Base-by-base conservation (phyloP, 148 eudicot species). In the Bassia scoparia region DNA sequence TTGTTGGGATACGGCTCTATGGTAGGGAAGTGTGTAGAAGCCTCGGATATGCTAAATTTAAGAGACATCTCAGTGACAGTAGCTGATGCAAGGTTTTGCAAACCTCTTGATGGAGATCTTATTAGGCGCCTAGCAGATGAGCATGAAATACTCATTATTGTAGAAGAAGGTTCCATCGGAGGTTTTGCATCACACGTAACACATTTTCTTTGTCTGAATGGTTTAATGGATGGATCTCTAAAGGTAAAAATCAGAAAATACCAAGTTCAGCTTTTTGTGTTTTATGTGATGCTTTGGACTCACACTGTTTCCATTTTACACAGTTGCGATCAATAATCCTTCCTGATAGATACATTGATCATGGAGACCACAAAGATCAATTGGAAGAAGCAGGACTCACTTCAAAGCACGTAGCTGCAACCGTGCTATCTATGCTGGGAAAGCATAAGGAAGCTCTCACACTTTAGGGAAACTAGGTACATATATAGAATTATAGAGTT, bases 31-130 rank as follows among this genome's bases (percentile, higher is more conserved):
- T 90, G 96, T 73, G 56, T 87, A 27, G 90, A 78, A 80, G 96
- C 96, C 26, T 85, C 91, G 30, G 66, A 44, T 9, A 73, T 84
- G 52, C 82, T 87, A 13, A 71, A 80, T 73, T 15, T 63, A 35
- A 79, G 82, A 21, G 68, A 85, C 60, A 75, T 87, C 53, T 73
- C 81, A 34, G 83, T 79, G 67, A 90, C 96, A 63, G 87, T 90
- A 60, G 89, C 88, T 0, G 91, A 90, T 78, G 96, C 91, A 24
- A 86, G 91, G 59, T 87, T 90, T 78, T 90, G 96, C 83, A 90
- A 88, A 78, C 96, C 96, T 68, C 74, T 90, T 66, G 96, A 90
- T 77, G 77, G 76, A 33, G 80, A 86, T 61, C 88, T 90, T 0
- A 83, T 90, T 69, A 83, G 69, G 75, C 69, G 76, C 66, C 66